Evolutionary conservation across 2,329 filamentous ascomycete species (phyloP).

Genomic region (Ceratocystis papillata): DNA sequence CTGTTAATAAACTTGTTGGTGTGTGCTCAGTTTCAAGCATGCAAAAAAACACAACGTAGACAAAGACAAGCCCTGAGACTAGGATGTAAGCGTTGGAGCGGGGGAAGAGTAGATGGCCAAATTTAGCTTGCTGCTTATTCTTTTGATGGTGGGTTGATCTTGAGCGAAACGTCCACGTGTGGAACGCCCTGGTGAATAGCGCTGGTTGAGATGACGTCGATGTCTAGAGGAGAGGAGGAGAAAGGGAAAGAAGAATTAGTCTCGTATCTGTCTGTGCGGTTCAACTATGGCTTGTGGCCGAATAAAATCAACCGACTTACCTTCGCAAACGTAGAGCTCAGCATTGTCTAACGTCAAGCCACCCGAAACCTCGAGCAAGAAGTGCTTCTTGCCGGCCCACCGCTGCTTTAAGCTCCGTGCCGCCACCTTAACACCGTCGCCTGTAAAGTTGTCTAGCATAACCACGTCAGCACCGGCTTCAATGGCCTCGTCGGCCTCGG

Average conservation of each 20-base stretch:
- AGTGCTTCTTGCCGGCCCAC: conserved; percentile 63
- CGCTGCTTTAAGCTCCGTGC: conserved; percentile 65
- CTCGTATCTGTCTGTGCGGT: too few relatives aligned
- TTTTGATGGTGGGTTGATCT: conserved; percentile 44
- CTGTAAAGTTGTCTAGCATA: conserved; percentile 93
- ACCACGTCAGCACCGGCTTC: conserved; percentile 84
- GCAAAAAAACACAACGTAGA: not conserved
- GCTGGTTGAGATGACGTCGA: conserved; percentile 93
- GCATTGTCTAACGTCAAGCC: conserved; percentile 81
- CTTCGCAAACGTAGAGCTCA: conserved; percentile 62
- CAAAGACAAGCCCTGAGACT: not conserved
- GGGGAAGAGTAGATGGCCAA: not conserved
- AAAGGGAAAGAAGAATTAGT: conserved; percentile 21
- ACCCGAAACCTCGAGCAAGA: conserved; percentile 85
- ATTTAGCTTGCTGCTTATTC: not conserved
- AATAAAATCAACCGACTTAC: conserved; percentile 37
- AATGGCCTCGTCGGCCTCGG: conserved; percentile 84
- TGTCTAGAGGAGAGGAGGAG: conserved; percentile 42
- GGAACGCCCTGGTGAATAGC: conserved; percentile 92
- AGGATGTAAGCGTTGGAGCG: not conserved
- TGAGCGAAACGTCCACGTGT: conserved; percentile 91
- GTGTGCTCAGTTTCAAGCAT: not conserved
- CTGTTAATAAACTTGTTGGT: conserved; percentile 1
- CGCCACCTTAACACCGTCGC: conserved; percentile 63
- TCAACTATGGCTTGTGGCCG: not conserved